These are phyloP conservation scores for Carpinus fangiana DNA, from an alignment of 306 rosid genomes.

Conservation along the genomic window DNA sequence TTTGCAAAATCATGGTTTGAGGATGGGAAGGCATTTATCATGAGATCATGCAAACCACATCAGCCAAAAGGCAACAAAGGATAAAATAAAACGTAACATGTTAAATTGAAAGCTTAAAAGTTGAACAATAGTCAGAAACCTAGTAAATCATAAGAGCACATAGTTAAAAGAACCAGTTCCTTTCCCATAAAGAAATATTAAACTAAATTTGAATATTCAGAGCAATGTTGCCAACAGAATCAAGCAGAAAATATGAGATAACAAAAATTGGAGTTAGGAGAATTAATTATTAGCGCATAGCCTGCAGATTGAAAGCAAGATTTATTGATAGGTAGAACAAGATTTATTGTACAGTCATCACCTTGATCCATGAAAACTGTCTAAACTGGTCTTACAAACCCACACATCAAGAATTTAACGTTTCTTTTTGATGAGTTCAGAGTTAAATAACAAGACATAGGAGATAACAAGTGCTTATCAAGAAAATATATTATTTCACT, in stretches of 20 bases:
- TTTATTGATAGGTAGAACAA: too few relatives aligned
- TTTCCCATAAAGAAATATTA: neutral
- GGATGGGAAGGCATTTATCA: neutral
- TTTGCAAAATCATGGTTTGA: neutral
- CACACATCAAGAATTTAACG: neutral
- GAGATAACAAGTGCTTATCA: neutral
- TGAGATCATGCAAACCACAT: neutral
- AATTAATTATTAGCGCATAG: too few relatives aligned
- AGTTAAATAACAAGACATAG: neutral
- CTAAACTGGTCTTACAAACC: too few relatives aligned
- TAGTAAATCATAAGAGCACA: neutral
- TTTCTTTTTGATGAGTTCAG: neutral
- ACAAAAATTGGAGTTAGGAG: neutral
- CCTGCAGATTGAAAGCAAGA: too few relatives aligned
- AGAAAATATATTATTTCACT: neutral
- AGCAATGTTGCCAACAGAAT: neutral
- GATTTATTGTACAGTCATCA: too few relatives aligned
- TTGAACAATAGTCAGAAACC: neutral
- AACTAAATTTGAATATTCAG: neutral
- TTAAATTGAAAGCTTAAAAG: neutral
- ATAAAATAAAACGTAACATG: neutral
- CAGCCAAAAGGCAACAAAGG: neutral
- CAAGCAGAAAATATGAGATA: neutral
- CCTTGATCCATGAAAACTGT: too few relatives aligned
- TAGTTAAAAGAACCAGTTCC: neutral